Percentiles rank a stretch among this genome's conserved stretches.
Evolutionary conservation across 1,139 yeast genomes (phyloP).

Genomic region (Yamadazyma triangularis): DNA sequence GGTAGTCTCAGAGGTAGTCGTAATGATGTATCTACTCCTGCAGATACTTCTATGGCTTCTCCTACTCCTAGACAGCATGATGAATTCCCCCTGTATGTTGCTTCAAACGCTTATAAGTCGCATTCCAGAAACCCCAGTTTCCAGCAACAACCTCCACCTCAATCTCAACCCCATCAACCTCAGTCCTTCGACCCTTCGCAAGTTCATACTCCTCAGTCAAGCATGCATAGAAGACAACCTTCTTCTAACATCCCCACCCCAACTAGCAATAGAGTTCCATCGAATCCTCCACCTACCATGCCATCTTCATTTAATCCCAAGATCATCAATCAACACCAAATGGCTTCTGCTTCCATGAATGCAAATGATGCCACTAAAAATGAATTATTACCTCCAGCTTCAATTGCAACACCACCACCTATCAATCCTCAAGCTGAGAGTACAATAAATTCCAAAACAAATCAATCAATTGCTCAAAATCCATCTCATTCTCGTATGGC

Average conservation of each 20-base stretch:
- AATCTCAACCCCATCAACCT: conserved; percentile 1
- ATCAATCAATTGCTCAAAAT: conserved; percentile 1
- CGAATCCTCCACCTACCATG: conserved; percentile 1
- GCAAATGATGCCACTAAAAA: conserved; percentile 2
- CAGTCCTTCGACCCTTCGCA: conserved; percentile 7
- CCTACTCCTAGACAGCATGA: conserved; percentile 11
- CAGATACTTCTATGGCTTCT: conserved; percentile 13
- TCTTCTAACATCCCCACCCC: conserved; percentile 8
- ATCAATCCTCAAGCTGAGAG: conserved; percentile 14
- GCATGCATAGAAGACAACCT: conserved; percentile 11
- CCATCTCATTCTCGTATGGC: conserved; percentile 1
- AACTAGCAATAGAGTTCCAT: conserved; percentile 2
- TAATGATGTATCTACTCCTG: conserved; percentile 12
- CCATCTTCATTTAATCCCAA: conserved; percentile 10
- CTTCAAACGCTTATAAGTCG: conserved; percentile 8
- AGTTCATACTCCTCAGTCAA: conserved; percentile 9
- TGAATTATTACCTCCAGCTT: conserved; percentile 22
- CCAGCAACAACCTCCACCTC: conserved; percentile 8
- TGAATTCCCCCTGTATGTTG: conserved; percentile 16
- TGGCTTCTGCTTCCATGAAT: conserved; percentile 2
- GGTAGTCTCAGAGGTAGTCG: conserved; percentile 24
- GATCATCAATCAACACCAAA: conserved; percentile 8
- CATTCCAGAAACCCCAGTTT: conserved; percentile 21
- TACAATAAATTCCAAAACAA: conserved; percentile 7
- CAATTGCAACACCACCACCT: conserved; percentile 11